These are phyloP conservation scores for Starmera amethionina DNA, from an alignment of 805 yeast species.

Conservation along the genomic window DNA sequence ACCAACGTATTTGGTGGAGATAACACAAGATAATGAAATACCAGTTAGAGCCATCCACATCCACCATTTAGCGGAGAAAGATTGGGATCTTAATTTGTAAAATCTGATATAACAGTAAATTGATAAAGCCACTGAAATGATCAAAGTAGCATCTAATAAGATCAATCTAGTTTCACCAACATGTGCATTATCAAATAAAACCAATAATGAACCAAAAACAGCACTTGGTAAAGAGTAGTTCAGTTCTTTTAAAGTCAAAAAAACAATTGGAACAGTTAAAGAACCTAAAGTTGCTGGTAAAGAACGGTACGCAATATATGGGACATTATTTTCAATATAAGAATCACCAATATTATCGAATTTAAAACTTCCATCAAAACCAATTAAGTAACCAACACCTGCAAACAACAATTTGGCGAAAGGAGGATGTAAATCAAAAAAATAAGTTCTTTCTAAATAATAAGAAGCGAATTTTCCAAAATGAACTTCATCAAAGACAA, in stretches of 20 bases:
- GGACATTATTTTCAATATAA: constrained; percentile 71
- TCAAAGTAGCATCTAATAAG: constrained; percentile 82
- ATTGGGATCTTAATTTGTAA: constrained; percentile 52
- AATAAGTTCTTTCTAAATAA: constrained; percentile 82
- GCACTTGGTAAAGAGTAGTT: constrained; percentile 74
- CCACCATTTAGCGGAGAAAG: constrained; percentile 77
- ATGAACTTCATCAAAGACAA: constrained; percentile 82
- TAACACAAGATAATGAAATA: constrained; percentile 77
- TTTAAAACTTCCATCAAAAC: constrained; percentile 87
- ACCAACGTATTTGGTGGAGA: constrained; percentile 95
- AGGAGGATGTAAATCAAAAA: constrained; percentile 97
- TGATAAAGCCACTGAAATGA: constrained; percentile 74
- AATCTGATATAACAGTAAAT: constrained; percentile 73
- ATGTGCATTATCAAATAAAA: constrained; percentile 84
- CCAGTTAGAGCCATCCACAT: constrained; percentile 83
- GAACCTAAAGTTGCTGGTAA: constrained; percentile 77
- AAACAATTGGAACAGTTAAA: constrained; percentile 74
- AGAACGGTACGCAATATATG: constrained; percentile 75
- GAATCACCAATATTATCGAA: constrained; percentile 84
- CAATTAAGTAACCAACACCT: constrained; percentile 76
- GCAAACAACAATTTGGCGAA: constrained; percentile 93
- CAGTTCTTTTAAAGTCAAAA: constrained; percentile 76
- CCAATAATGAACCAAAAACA: constrained; percentile 63
- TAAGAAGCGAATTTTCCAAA: constrained; percentile 81
- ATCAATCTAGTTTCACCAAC: constrained; percentile 85